These are phyloP conservation scores for Xylariaceae sp. DNA, from an alignment of 2,329 filamentous ascomycete genomes.

Conservation along the genomic window DNA sequence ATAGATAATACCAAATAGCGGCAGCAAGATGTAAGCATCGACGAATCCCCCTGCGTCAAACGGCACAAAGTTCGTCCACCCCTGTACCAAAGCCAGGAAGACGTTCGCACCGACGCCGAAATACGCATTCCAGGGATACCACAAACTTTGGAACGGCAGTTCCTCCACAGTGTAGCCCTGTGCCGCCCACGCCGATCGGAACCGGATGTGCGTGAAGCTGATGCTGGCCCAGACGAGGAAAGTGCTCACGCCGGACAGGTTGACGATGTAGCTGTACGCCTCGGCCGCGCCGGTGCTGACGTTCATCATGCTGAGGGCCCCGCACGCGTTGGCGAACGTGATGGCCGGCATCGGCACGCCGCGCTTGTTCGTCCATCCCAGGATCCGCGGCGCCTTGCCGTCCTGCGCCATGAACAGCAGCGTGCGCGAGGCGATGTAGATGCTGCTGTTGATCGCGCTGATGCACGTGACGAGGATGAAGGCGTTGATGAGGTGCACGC, in stretches of 20 bases:
- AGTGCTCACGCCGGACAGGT: constrained; percentile 64
- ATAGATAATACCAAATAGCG: constrained; percentile 56
- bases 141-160: constrained; percentile 51
- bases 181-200: constrained; percentile 57
- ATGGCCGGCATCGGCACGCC: constrained; percentile 60
- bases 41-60: constrained; percentile 58
- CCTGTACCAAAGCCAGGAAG: constrained; percentile 57
- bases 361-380: constrained; percentile 62
- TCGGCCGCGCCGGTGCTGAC: constrained; percentile 60
- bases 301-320: constrained; percentile 72
- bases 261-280: constrained; percentile 67
- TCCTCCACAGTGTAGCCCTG: constrained; percentile 53
- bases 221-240: constrained; percentile 71
- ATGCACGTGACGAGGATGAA: constrained; percentile 72
- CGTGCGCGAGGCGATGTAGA: constrained; percentile 74
- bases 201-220: constrained; percentile 67
- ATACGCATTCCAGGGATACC: constrained; percentile 56
- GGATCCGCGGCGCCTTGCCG: constrained; percentile 64
- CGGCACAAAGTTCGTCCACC: constrained; percentile 56
- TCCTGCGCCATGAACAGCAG: constrained; percentile 72
- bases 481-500: constrained; percentile 73
- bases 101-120: constrained; percentile 54
- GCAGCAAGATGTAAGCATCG: constrained; percentile 58
- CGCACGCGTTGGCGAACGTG: constrained; percentile 65
- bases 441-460: constrained; percentile 68